Conservation (phyloP, 2,329 filamentous ascomycete species). For the Fusarium brevicatenulatum region DNA sequence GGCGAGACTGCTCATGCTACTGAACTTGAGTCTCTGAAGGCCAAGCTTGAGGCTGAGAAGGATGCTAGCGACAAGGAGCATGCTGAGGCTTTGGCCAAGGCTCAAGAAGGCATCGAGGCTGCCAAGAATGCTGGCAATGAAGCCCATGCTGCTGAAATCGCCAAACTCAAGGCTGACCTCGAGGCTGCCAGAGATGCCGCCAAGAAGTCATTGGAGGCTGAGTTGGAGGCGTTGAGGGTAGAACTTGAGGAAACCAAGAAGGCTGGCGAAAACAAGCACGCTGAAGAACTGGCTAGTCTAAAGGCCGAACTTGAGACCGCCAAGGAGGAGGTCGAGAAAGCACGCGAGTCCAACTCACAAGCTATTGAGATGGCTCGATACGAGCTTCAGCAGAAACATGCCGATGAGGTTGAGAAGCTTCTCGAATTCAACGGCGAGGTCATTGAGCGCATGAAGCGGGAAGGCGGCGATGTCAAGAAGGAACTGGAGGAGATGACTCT, state of each 20-base stretch:
- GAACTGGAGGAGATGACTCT: conserved; percentile 57
- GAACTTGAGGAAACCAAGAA: conserved; percentile 58
- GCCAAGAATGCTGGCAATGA: conserved; percentile 46
- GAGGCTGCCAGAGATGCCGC: conserved; percentile 44
- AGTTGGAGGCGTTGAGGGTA: conserved; percentile 53
- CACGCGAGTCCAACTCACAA: conserved; percentile 55
- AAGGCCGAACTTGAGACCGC: conserved; percentile 42
- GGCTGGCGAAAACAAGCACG: conserved; percentile 48
- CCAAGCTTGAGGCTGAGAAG: conserved; percentile 55
- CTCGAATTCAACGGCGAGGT: conserved; percentile 55
- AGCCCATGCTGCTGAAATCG: conserved; percentile 46
- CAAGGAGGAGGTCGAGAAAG: conserved; percentile 56
- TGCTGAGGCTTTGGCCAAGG: conserved; percentile 43
- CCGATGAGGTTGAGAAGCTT: conserved; percentile 60
- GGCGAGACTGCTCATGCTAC: conserved; percentile 44
- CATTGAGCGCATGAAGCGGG: conserved; percentile 53
- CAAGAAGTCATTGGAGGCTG: conserved; percentile 49
- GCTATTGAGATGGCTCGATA: conserved; percentile 58
- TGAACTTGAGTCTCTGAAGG: conserved; percentile 55
- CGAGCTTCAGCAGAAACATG: conserved; percentile 58
- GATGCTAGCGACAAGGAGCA: conserved; percentile 52
- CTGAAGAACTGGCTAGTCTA: conserved; percentile 49
- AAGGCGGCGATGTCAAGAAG: conserved; percentile 50
- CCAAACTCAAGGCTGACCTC: conserved; percentile 48
- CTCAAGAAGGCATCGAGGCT: conserved; percentile 46